phyloP scores from a whole-genome alignment of 345 rosid genomes.

The Murraya paniculata region DNA sequence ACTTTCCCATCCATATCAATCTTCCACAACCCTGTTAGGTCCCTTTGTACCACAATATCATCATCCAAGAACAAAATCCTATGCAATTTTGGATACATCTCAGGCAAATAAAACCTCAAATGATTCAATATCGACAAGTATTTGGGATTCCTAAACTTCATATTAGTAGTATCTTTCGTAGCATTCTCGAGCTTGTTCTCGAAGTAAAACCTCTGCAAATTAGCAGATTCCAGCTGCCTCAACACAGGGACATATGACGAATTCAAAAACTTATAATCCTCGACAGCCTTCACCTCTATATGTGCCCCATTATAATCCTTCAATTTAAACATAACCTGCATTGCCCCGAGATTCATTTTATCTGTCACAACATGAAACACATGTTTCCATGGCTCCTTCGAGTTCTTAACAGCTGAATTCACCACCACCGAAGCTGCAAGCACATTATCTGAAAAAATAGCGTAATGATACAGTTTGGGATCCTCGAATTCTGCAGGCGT shows the following conservation, averaged over 20 bases:
- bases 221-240: constrained; percentile 80
- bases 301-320: constrained; percentile 94
- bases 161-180: constrained; percentile 82
- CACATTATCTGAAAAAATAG: constrained; percentile 89
- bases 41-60: constrained; percentile 96
- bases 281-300: constrained; percentile 96
- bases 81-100: constrained; percentile 89
- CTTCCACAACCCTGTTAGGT: constrained; percentile 91
- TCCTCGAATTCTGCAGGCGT: constrained; percentile 67
- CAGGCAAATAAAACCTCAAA: constrained; percentile 90
- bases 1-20: constrained; percentile 98
- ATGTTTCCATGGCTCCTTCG: constrained; percentile 89
- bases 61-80: constrained; percentile 89
- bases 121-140: constrained; percentile 93
- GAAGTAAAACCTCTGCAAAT: constrained; percentile 89
- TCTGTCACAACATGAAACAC: constrained; percentile 97
- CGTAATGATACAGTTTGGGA: constrained; percentile 83
- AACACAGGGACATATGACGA: constrained; percentile 92
- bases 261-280: constrained; percentile 87
- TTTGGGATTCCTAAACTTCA: constrained; percentile 98
- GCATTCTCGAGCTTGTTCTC: constrained; percentile 96
- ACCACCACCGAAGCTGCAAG: constrained; percentile 95
- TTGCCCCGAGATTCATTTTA: constrained; percentile 97
- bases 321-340: constrained; percentile 97
- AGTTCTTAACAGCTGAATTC: constrained; percentile 93